These are phyloP conservation scores for Lotmaria passim DNA, from an alignment of 208 protist genomes.

Conservation along the genomic window DNA sequence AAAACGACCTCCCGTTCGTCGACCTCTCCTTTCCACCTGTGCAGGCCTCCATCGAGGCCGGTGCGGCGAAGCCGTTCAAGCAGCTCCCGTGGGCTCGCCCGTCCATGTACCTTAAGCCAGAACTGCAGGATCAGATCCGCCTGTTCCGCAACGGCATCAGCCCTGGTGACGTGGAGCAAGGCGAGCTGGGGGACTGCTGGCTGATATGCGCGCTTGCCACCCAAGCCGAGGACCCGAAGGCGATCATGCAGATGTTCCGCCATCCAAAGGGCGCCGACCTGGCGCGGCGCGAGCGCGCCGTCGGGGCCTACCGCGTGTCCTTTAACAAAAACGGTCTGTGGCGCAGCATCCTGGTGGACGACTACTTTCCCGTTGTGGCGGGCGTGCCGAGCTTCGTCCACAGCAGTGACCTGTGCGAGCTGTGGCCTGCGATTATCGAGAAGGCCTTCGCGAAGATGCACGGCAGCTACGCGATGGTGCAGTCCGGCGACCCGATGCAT, in stretches of 20 bases:
- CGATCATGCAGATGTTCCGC: conserved; percentile 73
- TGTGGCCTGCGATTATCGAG: conserved; percentile 89
- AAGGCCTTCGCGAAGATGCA: conserved; percentile 94
- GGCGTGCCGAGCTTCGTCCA: conserved; percentile 55
- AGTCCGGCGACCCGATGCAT: conserved; percentile 87
- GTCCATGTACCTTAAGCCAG: conserved; percentile 60
- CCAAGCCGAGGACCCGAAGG: conserved; percentile 51
- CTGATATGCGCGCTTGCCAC: conserved; percentile 84
- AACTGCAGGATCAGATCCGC: conserved; percentile 68
- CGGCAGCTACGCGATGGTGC: conserved; percentile 80
- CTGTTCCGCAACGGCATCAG: conserved; percentile 76
- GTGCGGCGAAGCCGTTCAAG: conserved; percentile 49
- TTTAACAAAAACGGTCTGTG: conserved; percentile 92
- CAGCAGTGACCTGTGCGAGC: conserved; percentile 76
- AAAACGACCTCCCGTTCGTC: conserved; percentile 68
- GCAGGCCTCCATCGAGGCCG: conserved; percentile 54
- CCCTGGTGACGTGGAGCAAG: conserved; percentile 68
- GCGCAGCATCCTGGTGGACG: conserved; percentile 86
- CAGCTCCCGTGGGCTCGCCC: conserved; percentile 78
- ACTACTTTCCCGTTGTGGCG: conserved; percentile 81
- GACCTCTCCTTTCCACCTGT: conserved; percentile 79
- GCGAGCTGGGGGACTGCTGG: conserved; percentile 88
- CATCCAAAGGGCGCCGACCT: conserved; percentile 56
- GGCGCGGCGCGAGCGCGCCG: conserved; percentile 52
- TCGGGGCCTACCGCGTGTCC: conserved; percentile 87